Percentiles rank a stretch among this genome's conserved stretches.
Conservation (phyloP, 2,329 filamentous ascomycete species). For the Colletotrichum karsti region DNA sequence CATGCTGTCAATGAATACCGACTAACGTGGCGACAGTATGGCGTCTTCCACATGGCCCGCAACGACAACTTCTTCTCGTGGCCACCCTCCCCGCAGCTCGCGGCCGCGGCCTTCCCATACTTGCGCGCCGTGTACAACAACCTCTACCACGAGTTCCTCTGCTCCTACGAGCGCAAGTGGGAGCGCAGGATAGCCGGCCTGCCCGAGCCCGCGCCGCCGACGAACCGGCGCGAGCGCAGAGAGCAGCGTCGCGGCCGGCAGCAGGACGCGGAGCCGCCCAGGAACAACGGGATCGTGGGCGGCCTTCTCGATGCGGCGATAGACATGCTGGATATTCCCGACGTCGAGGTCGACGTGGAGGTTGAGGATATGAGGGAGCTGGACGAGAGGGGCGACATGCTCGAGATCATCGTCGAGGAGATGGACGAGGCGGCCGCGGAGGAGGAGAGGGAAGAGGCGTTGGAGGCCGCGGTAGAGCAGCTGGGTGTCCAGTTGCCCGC, state of each 20-base stretch:
- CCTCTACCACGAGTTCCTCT: constrained; percentile 55
- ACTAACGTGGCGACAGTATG: no score
- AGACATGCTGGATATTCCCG: constrained; percentile 30
- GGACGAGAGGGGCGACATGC: constrained; percentile 46
- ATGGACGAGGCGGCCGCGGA: constrained; percentile 47
- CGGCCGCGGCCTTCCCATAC: constrained; percentile 58
- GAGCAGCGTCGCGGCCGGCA: constrained; percentile 4
- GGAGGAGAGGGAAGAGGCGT: constrained; percentile 19
- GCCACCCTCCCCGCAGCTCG: constrained; percentile 63
- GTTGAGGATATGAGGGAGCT: constrained; percentile 31
- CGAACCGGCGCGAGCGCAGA: constrained; percentile 5
- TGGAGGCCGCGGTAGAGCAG: not conserved
- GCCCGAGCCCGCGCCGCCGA: constrained; percentile 27
- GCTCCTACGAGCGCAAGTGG: constrained; percentile 56
- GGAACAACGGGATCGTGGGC: constrained; percentile 30
- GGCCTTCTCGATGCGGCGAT: constrained; percentile 33
- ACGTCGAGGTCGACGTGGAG: constrained; percentile 34
- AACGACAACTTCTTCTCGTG: constrained; percentile 56
- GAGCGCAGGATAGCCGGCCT: constrained; percentile 55
- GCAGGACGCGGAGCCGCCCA: constrained; percentile 18
- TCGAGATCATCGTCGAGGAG: constrained; percentile 22
- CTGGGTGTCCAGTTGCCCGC: not conserved
- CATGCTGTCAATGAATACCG: no score
- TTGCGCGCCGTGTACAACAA: constrained; percentile 54
- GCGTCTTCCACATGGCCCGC: constrained; percentile 52